A percentile compares a stretch with the other conserved stretches of the same genome.
These are phyloP conservation scores for Maudiozyma serrabonitensis DNA, from an alignment of 805 yeast species.

Conservation along the genomic window DNA sequence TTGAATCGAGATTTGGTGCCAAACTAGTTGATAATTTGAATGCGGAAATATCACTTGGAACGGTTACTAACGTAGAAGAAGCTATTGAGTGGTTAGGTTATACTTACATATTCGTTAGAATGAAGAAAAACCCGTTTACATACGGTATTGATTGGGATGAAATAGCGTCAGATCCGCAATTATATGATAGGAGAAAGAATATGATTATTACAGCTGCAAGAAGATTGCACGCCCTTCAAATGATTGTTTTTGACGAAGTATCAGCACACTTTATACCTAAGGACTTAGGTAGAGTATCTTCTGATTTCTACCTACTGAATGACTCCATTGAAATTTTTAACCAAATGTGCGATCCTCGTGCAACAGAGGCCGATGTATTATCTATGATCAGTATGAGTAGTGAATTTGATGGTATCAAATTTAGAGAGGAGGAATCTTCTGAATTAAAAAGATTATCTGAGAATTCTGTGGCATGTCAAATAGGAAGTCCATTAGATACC, in stretches of 20 bases:
- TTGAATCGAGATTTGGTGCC: conserved; percentile 71
- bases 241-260: conserved; percentile 85
- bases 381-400: conserved; percentile 85
- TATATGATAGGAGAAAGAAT: conserved; percentile 61
- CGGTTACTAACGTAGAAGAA: conserved; percentile 88
- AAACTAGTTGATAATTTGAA: conserved; percentile 85
- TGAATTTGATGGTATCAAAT: conserved; percentile 84
- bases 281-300: conserved; percentile 88
- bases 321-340: conserved; percentile 86
- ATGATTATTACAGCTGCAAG: conserved; percentile 76
- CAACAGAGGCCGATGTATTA: conserved; percentile 85
- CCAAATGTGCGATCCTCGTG: conserved; percentile 69
- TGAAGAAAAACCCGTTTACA: conserved; percentile 87
- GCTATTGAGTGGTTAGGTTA: conserved; percentile 98
- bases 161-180: conserved; percentile 68
- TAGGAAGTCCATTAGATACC: conserved; percentile 65
- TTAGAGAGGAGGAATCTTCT: conserved; percentile 74
- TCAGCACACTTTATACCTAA: conserved; percentile 73
- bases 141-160: conserved; percentile 90
- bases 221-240: conserved; percentile 74
- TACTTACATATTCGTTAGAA: conserved; percentile 85
- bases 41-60: conserved; percentile 93
- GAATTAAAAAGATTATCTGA: conserved; percentile 62
- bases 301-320: conserved; percentile 81
- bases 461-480: conserved; percentile 62